Evolutionary conservation across 2,329 filamentous ascomycete genomes (phyloP), one percentile per base, ranked within the genome.

Genomic region (Diaporthe aspalathi): DNA sequence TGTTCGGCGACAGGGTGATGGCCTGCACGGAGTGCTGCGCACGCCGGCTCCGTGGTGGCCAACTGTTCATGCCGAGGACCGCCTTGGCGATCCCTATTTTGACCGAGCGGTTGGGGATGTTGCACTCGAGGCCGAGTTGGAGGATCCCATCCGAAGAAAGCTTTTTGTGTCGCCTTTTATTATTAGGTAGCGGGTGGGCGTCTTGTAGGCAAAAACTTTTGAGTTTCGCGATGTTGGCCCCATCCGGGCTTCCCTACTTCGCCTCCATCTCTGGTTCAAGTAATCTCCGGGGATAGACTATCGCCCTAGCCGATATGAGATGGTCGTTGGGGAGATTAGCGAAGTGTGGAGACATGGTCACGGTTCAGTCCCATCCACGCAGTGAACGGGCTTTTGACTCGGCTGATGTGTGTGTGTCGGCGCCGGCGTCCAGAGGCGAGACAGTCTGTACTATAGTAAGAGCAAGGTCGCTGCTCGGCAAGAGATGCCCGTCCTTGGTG

Each of bases 261-360:
- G n/a, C 57, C 38, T 3, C 24, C 24, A 50, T 60, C 56, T 67
- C 29, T 71, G 72, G 67, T 71, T 71, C 65, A 68, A 57, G 69
- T 66, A 73, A 73, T 73, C 66, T 73, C 72, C 71, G 71, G 57
- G 47, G 66, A 40, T 54, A 68, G 38, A 70, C 70, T 67, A 73
- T 73, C 68, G 63, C 70, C 49, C 68, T 52, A 72, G 70, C 70
- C 63, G 68, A 73, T 67, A 73, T 71, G 52, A 71, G 49, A 62
- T 71, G 43, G 54, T 50, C 29, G 54, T 68, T 68, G 67, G 67
- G n/a, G 67, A 68, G 67, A 68, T 68, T 68, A 68, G 67, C 67
- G 67, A 68, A 60, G 57, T 54, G 72, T 73, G 72, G 72, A 66
- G 57, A 68, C 70, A 20, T 38, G 49, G 49, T 70, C 56, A 53